A percentile compares a stretch with the other conserved stretches of the same genome.
These are phyloP conservation scores for Exserohilum turcica DNA, from an alignment of 2,329 filamentous ascomycete species.

Conservation along the genomic window DNA sequence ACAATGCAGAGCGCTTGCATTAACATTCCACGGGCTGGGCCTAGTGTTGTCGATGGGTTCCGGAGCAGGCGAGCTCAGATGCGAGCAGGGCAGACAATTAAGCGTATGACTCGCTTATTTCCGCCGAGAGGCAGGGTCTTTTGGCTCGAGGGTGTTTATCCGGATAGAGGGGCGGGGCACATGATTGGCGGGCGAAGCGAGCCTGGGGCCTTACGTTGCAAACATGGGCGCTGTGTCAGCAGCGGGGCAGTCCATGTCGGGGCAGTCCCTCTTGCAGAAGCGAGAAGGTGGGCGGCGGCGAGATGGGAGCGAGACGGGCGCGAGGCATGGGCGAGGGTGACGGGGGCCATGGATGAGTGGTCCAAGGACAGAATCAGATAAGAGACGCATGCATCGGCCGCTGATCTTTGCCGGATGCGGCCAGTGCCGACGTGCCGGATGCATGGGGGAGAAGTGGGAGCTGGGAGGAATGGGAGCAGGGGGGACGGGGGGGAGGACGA, in stretches of 20 bases:
- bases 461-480: too few species aligned
- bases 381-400: constrained; percentile 14
- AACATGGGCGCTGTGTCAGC: constrained; percentile 25
- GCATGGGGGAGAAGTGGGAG: not conserved
- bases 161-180: constrained; percentile 1
- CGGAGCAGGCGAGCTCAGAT: constrained; percentile 1
- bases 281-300: not conserved
- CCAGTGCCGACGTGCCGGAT: constrained; percentile 1
- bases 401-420: constrained; percentile 10
- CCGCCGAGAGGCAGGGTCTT: constrained; percentile 5
- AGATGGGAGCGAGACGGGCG: constrained; percentile 2
- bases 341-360: constrained; percentile 4
- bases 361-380: constrained; percentile 12
- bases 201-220: constrained; percentile 17
- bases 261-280: constrained; percentile 11
- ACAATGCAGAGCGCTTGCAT: constrained; percentile 11
- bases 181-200: constrained; percentile 1
- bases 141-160: constrained; percentile 12
- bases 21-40: constrained; percentile 20
- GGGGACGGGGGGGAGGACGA: not conserved
- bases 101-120: constrained; percentile 12
- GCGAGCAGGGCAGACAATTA: not conserved
- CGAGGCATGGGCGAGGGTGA: constrained; percentile 4
- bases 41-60: constrained; percentile 8
- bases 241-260: constrained; percentile 18